These are phyloP conservation scores for Lyophyllum decastes DNA, from an alignment of 768 basidiomycete genomes.

Conservation along the genomic window DNA sequence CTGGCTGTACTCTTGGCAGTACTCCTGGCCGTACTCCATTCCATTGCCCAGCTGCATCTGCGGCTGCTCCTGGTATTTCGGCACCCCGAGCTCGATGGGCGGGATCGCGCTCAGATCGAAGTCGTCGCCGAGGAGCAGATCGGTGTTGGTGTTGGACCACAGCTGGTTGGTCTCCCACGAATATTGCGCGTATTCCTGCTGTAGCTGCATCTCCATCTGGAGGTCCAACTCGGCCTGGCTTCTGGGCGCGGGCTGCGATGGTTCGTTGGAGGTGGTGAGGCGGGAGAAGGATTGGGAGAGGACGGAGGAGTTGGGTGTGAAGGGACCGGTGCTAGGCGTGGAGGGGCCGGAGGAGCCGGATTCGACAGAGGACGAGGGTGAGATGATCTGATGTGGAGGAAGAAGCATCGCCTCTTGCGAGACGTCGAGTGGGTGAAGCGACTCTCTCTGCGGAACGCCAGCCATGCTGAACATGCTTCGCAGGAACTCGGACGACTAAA, in stretches of 20 bases:
- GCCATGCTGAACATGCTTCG: conserved; percentile 45
- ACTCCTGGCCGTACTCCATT: conserved; percentile 19
- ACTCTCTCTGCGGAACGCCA: conserved; percentile 17
- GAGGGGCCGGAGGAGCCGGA: conserved; percentile 52
- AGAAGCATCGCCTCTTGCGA: conserved; percentile 38
- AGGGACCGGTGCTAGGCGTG: conserved; percentile 50
- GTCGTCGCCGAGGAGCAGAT: conserved; percentile 54
- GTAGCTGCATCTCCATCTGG: conserved; percentile 40
- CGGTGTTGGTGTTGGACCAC: conserved; percentile 34
- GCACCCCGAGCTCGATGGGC: conserved; percentile 59
- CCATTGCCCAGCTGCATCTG: conserved; percentile 18
- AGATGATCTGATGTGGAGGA: conserved; percentile 46
- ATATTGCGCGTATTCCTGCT: conserved; percentile 38
- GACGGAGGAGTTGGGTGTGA: conserved; percentile 44
- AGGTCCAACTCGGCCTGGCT: conserved; percentile 37
- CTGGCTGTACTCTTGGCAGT: conserved; percentile 29
- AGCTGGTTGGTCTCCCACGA: conserved; percentile 33
- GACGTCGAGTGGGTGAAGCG: conserved; percentile 46
- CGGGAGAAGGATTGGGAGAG: conserved; percentile 28
- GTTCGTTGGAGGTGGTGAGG: conserved; percentile 21
- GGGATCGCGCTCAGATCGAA: conserved; percentile 70
- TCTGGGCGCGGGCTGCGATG: conserved; percentile 26
- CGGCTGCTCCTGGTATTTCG: conserved; percentile 39
- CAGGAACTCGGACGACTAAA: conserved; percentile 50
- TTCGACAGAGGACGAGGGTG: conserved; percentile 48